Evolutionary conservation across 768 basidiomycete species (phyloP).

Genomic region (Leccinum aurantiacum): DNA sequence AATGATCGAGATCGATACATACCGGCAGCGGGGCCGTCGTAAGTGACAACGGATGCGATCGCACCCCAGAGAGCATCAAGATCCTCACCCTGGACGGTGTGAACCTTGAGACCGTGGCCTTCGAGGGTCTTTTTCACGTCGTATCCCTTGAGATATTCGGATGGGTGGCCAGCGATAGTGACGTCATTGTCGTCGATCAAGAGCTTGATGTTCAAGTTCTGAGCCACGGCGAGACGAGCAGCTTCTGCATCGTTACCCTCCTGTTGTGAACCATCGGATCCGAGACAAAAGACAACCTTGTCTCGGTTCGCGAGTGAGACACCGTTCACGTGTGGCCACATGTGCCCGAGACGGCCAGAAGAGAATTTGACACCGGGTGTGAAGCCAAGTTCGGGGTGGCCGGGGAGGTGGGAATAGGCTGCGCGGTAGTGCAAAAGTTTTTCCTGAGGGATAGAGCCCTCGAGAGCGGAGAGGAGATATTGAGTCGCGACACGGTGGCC

Average conservation of each 20-base stretch:
- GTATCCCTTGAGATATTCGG: conserved; percentile 81
- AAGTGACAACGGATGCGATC: conserved; percentile 50
- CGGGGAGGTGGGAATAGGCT: conserved; percentile 83
- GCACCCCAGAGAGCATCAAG: conserved; percentile 75
- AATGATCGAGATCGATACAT: conserved; percentile 16
- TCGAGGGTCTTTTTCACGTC: conserved; percentile 66
- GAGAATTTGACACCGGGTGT: conserved; percentile 95
- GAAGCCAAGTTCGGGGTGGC: conserved; percentile 85
- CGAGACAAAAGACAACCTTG: conserved; percentile 78
- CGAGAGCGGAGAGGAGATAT: conserved; percentile 77
- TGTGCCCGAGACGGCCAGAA: conserved; percentile 88
- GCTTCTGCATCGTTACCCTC: conserved; percentile 92
- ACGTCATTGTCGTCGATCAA: conserved; percentile 91
- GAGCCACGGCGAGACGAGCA: conserved; percentile 82
- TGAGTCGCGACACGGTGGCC: conserved; percentile 92
- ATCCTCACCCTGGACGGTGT: conserved; percentile 75
- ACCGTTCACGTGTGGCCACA: conserved; percentile 89
- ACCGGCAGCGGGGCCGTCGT: conserved; percentile 81
- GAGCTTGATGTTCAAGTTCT: conserved; percentile 80
- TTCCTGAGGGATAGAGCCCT: conserved; percentile 67
- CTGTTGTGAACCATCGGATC: conserved; percentile 89
- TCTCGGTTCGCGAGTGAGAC: conserved; percentile 76
- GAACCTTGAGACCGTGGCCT: conserved; percentile 80
- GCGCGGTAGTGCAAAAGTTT: conserved; percentile 84
- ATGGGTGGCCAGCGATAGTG: conserved; percentile 90